Evolutionary conservation across 2,329 filamentous ascomycete species (phyloP).

Genomic region (Spiromastix sp.): DNA sequence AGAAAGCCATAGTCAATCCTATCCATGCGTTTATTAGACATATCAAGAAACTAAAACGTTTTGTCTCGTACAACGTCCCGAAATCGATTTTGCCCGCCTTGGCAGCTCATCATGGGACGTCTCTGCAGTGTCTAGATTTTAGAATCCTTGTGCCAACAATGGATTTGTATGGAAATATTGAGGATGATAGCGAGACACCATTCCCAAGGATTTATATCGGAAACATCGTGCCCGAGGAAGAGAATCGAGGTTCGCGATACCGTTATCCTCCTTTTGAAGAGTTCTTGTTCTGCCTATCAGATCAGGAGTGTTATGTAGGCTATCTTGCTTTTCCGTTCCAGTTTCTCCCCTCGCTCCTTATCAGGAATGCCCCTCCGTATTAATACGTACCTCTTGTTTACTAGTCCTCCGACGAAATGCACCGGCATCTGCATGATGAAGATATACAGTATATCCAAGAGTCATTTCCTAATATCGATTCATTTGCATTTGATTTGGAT

Average conservation of each 20-base stretch:
- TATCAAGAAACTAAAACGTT: neutral
- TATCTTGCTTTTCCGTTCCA: neutral
- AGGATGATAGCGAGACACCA: conserved; percentile 1
- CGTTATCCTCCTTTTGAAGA: neutral
- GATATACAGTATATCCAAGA: conserved; percentile 3
- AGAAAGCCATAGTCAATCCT: neutral
- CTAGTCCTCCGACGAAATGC: conserved; percentile 1
- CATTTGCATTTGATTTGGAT: conserved; percentile 4
- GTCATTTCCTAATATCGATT: conserved; percentile 1
- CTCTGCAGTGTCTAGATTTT: conserved; percentile 1
- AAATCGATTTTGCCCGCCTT: conserved; percentile 3
- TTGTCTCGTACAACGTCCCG: conserved; percentile 1
- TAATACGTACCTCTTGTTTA: conserved; percentile 2
- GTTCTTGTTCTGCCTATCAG: neutral
- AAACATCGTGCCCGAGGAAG: neutral
- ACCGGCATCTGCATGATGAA: conserved; percentile 3
- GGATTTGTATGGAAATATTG: neutral
- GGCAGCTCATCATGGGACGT: conserved; percentile 1
- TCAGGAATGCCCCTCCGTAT: neutral
- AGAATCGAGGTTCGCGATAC: neutral
- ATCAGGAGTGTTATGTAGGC: neutral
- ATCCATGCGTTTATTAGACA: neutral
- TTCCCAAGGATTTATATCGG: neutral
- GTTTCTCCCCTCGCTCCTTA: neutral
- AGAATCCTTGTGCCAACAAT: conserved; percentile 1